Conservation (phyloP, 257 asterid species). For the Coffea canephora region DNA sequence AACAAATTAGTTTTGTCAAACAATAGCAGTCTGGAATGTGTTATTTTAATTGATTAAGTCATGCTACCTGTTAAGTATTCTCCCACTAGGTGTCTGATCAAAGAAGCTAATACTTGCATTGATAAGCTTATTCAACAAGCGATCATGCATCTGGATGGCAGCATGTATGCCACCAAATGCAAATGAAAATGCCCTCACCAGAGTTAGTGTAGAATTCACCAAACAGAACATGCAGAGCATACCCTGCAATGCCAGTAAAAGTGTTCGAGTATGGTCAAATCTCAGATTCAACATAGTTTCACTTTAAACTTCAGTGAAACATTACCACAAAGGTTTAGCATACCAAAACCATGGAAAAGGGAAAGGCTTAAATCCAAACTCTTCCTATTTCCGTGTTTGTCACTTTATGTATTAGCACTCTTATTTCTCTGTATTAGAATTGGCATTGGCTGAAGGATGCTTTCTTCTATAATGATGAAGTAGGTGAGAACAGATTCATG, state of each 20-base stretch:
- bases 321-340: not conserved
- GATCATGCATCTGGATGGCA: slow-evolving; percentile 71
- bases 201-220: slow-evolving; percentile 69
- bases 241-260: slow-evolving; percentile 41
- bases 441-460: not conserved
- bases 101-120: slow-evolving; percentile 76
- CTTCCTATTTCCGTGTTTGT: not conserved
- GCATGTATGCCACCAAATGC: slow-evolving; percentile 93
- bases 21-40: not conserved
- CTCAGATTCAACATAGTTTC: not conserved
- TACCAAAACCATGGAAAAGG: not conserved
- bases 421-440: not conserved
- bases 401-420: not conserved
- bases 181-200: slow-evolving; percentile 83
- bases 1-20: slow-evolving; percentile 32
- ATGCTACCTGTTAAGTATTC: slow-evolving; percentile 88
- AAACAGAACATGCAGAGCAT: slow-evolving; percentile 70
- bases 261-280: not conserved
- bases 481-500: not conserved
- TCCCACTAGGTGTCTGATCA: slow-evolving; percentile 87
- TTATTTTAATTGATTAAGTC: slow-evolving; percentile 16
- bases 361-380: no score
- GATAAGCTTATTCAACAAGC: slow-evolving; percentile 54
- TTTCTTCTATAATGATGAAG: not conserved
- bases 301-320: not conserved